Evolutionary conservation across 345 rosid species (phyloP), one percentile per base, ranked within the genome.

Genomic region (Capsella bursapastoris): DNA sequence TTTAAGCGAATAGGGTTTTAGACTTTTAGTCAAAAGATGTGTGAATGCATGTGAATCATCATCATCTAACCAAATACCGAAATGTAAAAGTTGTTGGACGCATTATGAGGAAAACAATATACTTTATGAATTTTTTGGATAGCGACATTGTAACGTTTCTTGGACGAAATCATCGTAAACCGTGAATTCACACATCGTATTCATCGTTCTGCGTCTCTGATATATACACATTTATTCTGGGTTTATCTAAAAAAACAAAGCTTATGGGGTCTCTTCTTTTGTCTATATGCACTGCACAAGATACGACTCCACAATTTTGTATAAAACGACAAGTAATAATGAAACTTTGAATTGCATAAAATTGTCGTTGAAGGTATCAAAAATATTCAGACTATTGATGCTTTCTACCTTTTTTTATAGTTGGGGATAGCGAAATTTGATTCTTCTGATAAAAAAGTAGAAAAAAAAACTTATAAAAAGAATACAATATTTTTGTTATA

Each of bases 351-450:
- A n/a, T 52, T 68, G 58, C 40, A 60, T 27, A 61, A 34, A 34
- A 22, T 22, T 76, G 70, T 69, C 79, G 79, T 69, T 55, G 75
- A 76, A 76, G 75, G 51, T 55, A 76, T 76, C 59, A 69, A 56
- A 34, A 34, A 34, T 22, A 25, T 37, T 75, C 64, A 62, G 58
- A 53, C 68, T 41, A 53, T 63, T 68, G 74, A 64, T 73, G 71
- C 18, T 65, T 73, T 57, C 41, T 56, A 45, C 71, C 27, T 57
- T 64, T 57, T 64, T 57, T 35, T 61, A 3, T 68, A 60, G 64
- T 61, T 75, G 64, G 57, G 57, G 79, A 68, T 68, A 75, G 69
- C 64, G 79, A 75, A 53, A 68, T 61, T 75, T 61, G 68, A 67
- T 75, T 75, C 68, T 44, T 51, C 57, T 68, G n/a, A 68, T 3